Base-by-base conservation (phyloP, 257 asterid genomes). In the Plectranthus barbatus region DNA sequence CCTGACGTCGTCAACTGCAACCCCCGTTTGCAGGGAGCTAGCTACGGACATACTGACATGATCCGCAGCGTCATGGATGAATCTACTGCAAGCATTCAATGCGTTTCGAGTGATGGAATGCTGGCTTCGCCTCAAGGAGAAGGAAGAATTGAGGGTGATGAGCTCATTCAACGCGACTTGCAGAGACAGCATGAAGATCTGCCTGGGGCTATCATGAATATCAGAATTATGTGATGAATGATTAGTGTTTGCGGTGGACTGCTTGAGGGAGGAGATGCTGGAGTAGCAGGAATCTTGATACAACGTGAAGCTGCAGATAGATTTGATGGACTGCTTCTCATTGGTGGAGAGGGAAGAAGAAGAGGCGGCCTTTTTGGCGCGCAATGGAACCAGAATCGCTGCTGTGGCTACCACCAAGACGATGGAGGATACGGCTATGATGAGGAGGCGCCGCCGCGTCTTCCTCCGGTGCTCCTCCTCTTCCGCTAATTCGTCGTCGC, bases 251-350 rank as follows among this genome's bases (percentile, higher is more conserved):
- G 59, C 14, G 9, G 75, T 45, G 44, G 77, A 52, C n/a, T 26
- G 33, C 18, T 69, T 29, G 52, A 74, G 68, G 11, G 78, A 24
- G 60, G 17, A n/a, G n/a, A 74, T 67, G 46, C 66, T 67, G 2
- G 83, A 74, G 26, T 44, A 78, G 80, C 80, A 78, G 4, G 74
- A 71, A 20, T 72, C 78, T 21, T 24, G 66, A 52, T 71, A 68
- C 19, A 60, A 20, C 0, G 79, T 74, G 3, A 71, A 36, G 72
- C 37, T 74, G 20, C 79, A 74, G 4, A 64, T 48, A 0, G 44
- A 33, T 2, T 33, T 21, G 39, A 70, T 59, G 10, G 77, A 36
- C 20, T 62, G 36, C 21, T 15, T 42, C 12, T 56, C 60, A 15
- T 36, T 18, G 3, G 2, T 4, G 44, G 71, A 21, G n/a, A 18